These are phyloP conservation scores for Cladosporium sp. DNA, from an alignment of 2,329 filamentous ascomycete genomes.

Conservation along the genomic window DNA sequence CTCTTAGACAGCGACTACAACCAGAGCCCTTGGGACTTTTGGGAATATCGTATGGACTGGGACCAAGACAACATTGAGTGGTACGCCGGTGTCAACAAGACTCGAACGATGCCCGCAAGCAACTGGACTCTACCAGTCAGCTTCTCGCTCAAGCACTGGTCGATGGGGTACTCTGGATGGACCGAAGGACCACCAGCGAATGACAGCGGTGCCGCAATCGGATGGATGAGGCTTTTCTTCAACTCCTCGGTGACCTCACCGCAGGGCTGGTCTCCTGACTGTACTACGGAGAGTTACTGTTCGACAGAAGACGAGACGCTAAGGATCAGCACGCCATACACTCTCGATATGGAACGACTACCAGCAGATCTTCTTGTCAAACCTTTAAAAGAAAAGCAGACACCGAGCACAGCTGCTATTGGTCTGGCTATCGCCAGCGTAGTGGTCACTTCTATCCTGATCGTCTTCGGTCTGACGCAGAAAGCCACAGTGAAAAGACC, in stretches of 20 bases:
- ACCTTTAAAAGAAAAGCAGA: background rate
- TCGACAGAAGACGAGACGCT: constrained; percentile 27
- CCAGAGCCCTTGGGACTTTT: constrained; percentile 41
- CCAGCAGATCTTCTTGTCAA: constrained; percentile 3
- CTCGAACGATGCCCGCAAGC: constrained; percentile 18
- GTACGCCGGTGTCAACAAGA: constrained; percentile 34
- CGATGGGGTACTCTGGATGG: constrained; percentile 40
- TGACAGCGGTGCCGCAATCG: constrained; percentile 40
- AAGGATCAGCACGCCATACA: constrained; percentile 18
- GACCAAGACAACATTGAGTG: constrained; percentile 40
- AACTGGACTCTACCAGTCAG: constrained; percentile 33
- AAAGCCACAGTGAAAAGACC: constrained; percentile 7
- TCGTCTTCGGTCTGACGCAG: constrained; percentile 2
- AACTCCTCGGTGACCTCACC: constrained; percentile 42
- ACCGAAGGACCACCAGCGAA: constrained; percentile 43
- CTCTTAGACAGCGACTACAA: constrained; percentile 31
- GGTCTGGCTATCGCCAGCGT: constrained; percentile 9
- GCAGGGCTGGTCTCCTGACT: constrained; percentile 16
- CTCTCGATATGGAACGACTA: constrained; percentile 5
- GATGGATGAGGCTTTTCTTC: constrained; percentile 48
- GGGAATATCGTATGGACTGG: constrained; percentile 48
- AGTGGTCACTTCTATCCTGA: constrained; percentile 4
- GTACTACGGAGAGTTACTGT: constrained; percentile 16
- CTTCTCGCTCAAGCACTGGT: constrained; percentile 47
- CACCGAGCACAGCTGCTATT: constrained; percentile 4